Evolutionary conservation across 768 basidiomycete genomes (phyloP), one percentile per base, ranked within the genome.

Genomic region (Pleurotus ostreatus): DNA sequence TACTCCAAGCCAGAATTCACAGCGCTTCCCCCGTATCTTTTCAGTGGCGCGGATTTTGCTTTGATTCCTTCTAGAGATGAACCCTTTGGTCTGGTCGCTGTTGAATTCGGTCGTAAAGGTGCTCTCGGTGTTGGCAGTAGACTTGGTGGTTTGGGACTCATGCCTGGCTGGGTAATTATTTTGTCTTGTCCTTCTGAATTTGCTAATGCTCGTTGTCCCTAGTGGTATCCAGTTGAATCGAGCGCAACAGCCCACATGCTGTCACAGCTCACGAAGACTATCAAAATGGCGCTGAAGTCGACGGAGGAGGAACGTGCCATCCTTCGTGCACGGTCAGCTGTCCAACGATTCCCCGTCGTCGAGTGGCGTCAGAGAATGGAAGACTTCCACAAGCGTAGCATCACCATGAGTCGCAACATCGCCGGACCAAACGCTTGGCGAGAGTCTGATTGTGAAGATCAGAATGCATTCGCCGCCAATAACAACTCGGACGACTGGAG

Each of bases 191-290:
- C 39, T 8, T 61, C 13, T 44, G 20, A 12, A 47, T 34, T 11
- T 49, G 53, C 43, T 13, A 54, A 5, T 55, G n/a, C 15, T 18
- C 30, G 34, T 23, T 60, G 1, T 57, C 56, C 57, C 13, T 60
- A 94, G 92, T 97, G 94, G 94, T 96, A 94, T 80, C 94, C 94
- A 48, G 94, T 97, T 40, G 94, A 96, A 73, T 96, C 93, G 0
- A 93, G 78, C 60, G 88, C 94, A 23, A 94, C 93, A 4, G 87
- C 85, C 38, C 94, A 97, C 74, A 92, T 97, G 92, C 75, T 94
- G 65, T 96, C 94, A 11, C 94, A 97, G 68, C 73, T 96, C 58
- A 88, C 89, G 5, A 96, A 96, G 74, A 96, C 94, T 7, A 88
- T 97, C 76, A 96, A 96, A 69, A 79, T 95, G 74, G 94, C 94